Base-by-base conservation (phyloP, 768 basidiomycete species). In the Exidia glandulosa region DNA sequence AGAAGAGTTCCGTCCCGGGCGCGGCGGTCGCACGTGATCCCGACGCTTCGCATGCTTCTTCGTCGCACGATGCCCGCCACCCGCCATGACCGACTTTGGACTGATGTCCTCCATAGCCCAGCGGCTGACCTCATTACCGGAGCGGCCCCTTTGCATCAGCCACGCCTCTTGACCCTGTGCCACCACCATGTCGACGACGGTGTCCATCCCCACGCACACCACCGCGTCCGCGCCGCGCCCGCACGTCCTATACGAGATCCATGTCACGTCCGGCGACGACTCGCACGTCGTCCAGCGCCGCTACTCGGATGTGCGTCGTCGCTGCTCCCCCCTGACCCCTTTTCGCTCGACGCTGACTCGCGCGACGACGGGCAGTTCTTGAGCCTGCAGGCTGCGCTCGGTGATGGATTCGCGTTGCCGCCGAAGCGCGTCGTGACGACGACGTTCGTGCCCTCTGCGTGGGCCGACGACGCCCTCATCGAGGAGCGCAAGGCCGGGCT, bases 391-490 rank as follows among this genome's bases (percentile, higher is more conserved):
- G 66, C 69, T 23, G 63, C 70, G 19, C 66, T 80, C 27, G 69
- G 71, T 50, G 52, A 78, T 61, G 66, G 71, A 0, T 75, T 70
- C 61, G 58, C 64, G 13, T 74, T 83, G 7, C 81, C 81, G 13
- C 78, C 81, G 2, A 81, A 80, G 68, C 76, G 77, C 25, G 69
- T 77, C n/a, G 68, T 82, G 3, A 67, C 70, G n/a, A 79, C 77
- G 7, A 74, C 72, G 1, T 78, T 82, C 64, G 58, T 80, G 25
- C 80, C 80, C 0, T 76, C 76, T 1, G 78, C 78, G 2, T 81
- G 81, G 80, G 71, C 77, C 19, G 78, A 81, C 64, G 79, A 82
- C 63, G 60, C 71, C 13, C 76, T 82, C 37, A 80, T 83, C 58
- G 67, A 73, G 1, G 79, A 80, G 65, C 77, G 81, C 62, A 83